Evolutionary conservation across 805 yeast genomes (phyloP), one percentile per base, ranked within the genome.

Genomic region (Starmera amethionina): DNA sequence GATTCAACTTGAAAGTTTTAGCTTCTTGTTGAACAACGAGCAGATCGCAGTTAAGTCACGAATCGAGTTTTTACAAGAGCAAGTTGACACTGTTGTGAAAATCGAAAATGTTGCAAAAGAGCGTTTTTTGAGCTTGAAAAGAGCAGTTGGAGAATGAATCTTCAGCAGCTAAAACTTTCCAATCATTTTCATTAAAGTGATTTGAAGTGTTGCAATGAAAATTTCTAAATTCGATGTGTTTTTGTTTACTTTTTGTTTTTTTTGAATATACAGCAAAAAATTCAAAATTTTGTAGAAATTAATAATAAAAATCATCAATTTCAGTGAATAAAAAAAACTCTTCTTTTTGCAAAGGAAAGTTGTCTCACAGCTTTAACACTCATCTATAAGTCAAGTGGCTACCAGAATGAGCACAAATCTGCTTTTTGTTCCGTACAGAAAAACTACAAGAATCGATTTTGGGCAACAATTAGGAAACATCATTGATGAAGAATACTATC

Each of bases 351-450:
- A n/a, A 4, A 6, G 32, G 6, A 8, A 30, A 30, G 6, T 8
- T 13, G 15, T 5, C 6, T 13, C 32, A 30, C 6, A 5, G 32
- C 32, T 30, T 14, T 13, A 13, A 30, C 4, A 13, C 15, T 14
- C 32, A 30, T 8, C 6, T 8, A 13, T 30, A 14, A 13, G 15
- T 30, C 30, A 14, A 14, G 4, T n/a, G 15, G 15, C 6, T 35
- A 8, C 5, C 8, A 14, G 7, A 16, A 51, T 52, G 55, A 44
- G 42, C 22, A 36, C 58, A 12, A 75, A 75, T 43, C 55, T 78
- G 32, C 53, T 77, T 14, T 63, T 62, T 42, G 59, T 79, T 4
- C 82, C 83, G 0, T 62, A 69, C 16, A 62, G 81, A 37, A 63
- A 65, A 40, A 67, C 82, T 0, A 55, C 60, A 29, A 57, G 59